Percentiles rank a stretch among this genome's conserved stretches.
These are phyloP conservation scores for Neocucurbitaria cava DNA, from an alignment of 2,329 filamentous ascomycete genomes.

Conservation along the genomic window DNA sequence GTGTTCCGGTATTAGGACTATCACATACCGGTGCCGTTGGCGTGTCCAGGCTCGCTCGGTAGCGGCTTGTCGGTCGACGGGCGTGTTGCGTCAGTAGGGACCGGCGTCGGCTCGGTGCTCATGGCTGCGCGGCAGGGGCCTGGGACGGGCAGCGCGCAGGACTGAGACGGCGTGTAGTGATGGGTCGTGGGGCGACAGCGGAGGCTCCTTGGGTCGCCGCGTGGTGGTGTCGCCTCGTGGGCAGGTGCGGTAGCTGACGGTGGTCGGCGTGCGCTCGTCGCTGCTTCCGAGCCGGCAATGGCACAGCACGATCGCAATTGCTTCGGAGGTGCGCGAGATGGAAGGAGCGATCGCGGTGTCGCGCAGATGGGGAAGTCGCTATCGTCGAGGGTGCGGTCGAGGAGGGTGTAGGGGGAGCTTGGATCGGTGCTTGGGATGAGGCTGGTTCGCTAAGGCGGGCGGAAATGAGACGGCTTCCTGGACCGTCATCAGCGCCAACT, in stretches of 20 bases:
- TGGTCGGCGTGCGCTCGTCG: conserved; percentile 17
- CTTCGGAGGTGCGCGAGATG: conserved; percentile 33
- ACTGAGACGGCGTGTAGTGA: conserved; percentile 12
- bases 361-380: conserved; percentile 24
- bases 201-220: conserved; percentile 37
- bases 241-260: conserved; percentile 19
- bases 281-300: conserved; percentile 23
- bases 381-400: conserved; percentile 28
- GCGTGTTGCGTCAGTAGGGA: conserved; percentile 34
- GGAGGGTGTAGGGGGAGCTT: conserved; percentile 35
- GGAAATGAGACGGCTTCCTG: conserved; percentile 47
- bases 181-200: conserved; percentile 20
- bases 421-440: conserved; percentile 42
- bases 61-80: conserved; percentile 39
- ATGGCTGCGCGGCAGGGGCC: conserved; percentile 40
- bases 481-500: conserved; percentile 36
- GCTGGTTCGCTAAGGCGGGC: conserved; percentile 46
- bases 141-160: conserved; percentile 21
- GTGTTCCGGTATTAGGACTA: conserved; percentile 1
- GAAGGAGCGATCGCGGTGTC: conserved; percentile 33
- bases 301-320: conserved; percentile 28
- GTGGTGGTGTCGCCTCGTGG: conserved; percentile 33
- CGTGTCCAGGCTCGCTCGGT: conserved; percentile 28
- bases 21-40: conserved; percentile 46
- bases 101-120: conserved; percentile 43